Evolutionary conservation across 176 grass and related monocot species (phyloP), one percentile per base, ranked within the genome.

Genomic region (Eragrostis nindensis): DNA sequence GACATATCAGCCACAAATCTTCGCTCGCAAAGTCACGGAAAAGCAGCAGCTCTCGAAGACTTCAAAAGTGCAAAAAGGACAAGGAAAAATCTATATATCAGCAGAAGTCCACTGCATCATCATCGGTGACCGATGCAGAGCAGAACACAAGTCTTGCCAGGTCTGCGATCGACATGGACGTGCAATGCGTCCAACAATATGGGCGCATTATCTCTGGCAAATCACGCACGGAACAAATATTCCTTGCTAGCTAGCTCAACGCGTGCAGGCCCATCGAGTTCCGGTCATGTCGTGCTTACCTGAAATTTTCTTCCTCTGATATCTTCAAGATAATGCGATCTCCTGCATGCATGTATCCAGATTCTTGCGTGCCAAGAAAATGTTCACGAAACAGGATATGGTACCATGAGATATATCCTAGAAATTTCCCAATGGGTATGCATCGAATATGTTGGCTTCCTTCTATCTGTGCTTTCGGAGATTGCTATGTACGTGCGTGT

Each of bases 311-410:
- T 56, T 18, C 16, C 18, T 59, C 47, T 11, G 3, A 3, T 53
- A 45, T 27, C 60, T 81, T 71, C 57, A 50, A 18, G 52, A 81
- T 71, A 71, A 62, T 36, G 18, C 78, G 0, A 54, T 80, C 65
- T 43, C 66, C 2, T 32, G 12, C 22, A 13, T 59, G 3, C 14
- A 64, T 73, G 10, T 76, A 4, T 38, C 15, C 42, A 62, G 74
- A 78, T 78, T 79, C 83, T 78, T 78, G 74, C 66, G 27, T 62
- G 66, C 66, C 10, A 53, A 83, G n/a, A 38, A 32, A 22, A 62
- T 36, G 25, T n/a, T 36, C 39, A 15, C 21, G 66, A 55, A 41
- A n/a, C 8, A 43, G 3, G 44, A 40, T 29, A 22, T 18, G 19
- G 14, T 5, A 47, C 43, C 25, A 10, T 7, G 0, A 29, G 11